Evolutionary conservation across 169 alveolate genomes (phyloP).

Genomic region (Neospora caninum): DNA sequence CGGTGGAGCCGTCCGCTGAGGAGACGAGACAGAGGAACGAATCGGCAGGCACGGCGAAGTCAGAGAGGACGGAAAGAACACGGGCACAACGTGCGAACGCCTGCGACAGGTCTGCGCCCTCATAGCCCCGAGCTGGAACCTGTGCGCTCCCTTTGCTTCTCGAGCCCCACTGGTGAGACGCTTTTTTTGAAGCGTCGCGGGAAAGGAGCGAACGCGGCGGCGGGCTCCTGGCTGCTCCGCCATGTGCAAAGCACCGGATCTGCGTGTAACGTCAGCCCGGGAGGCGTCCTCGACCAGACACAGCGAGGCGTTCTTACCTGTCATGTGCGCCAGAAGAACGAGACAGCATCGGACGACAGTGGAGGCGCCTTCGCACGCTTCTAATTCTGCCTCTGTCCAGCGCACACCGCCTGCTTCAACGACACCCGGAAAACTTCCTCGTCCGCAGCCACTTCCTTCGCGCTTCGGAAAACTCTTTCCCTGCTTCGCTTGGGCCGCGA

Average conservation of each 20-base stretch:
- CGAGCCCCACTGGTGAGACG: too few species aligned
- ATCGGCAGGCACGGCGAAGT: background rate
- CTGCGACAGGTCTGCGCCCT: too few species aligned
- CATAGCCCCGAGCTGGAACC: too few species aligned
- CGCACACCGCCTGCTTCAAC: background rate
- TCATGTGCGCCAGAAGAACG: background rate
- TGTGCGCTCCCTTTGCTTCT: too few species aligned
- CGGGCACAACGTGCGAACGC: background rate
- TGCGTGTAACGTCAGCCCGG: too few species aligned
- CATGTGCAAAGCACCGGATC: too few species aligned
- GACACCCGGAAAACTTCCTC: background rate
- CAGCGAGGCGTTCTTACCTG: slow-evolving; percentile 17
- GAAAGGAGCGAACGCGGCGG: too few species aligned
- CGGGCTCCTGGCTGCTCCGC: too few species aligned
- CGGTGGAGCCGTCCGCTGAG: slow-evolving; percentile 50
- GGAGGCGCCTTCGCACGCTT: background rate
- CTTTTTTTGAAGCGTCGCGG: too few species aligned
- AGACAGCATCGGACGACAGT: slow-evolving; percentile 21
- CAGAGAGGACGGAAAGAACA: background rate
- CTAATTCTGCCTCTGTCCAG: background rate
- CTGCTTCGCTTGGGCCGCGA: background rate
- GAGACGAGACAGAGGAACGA: background rate
- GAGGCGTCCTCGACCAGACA: too few species aligned
- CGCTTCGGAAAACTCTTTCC: background rate
- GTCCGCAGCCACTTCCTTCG: background rate